Conservation (phyloP, 306 rosid species). For the Fagus sylvatica region DNA sequence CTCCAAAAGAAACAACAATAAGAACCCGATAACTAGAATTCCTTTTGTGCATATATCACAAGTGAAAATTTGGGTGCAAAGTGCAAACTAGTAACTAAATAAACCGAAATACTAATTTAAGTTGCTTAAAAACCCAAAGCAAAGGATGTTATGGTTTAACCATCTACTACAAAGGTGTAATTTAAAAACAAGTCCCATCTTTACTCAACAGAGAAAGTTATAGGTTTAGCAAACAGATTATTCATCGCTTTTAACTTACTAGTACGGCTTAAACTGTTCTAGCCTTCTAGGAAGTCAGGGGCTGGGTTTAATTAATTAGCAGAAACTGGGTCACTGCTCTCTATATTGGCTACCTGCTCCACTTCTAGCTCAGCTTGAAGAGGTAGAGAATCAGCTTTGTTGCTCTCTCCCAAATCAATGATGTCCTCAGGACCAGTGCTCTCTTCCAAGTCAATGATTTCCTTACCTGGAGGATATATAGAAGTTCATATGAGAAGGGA, state of each 20-base stretch:
- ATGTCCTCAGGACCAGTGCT: background rate
- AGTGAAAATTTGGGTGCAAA: too few relatives aligned
- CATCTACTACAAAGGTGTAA: background rate
- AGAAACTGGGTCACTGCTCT: background rate
- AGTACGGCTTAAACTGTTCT: background rate
- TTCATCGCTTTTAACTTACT: background rate
- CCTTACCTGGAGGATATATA: background rate
- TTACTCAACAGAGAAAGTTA: background rate
- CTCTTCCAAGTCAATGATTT: background rate
- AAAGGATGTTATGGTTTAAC: background rate
- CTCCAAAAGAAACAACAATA: too few relatives aligned
- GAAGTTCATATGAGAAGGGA: background rate
- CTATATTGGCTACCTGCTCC: background rate
- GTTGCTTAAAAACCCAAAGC: background rate
- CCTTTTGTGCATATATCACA: too few relatives aligned
- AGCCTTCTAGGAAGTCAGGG: background rate
- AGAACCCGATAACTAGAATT: too few relatives aligned
- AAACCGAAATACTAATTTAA: background rate
- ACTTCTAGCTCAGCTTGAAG: background rate
- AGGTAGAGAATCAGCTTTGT: background rate
- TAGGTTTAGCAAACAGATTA: background rate
- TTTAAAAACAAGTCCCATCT: background rate
- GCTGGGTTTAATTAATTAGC: background rate
- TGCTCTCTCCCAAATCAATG: background rate
- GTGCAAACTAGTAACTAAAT: background rate